phyloP scores from a whole-genome alignment of 2,329 filamentous ascomycete genomes.

The Exophiala alcalophila region DNA sequence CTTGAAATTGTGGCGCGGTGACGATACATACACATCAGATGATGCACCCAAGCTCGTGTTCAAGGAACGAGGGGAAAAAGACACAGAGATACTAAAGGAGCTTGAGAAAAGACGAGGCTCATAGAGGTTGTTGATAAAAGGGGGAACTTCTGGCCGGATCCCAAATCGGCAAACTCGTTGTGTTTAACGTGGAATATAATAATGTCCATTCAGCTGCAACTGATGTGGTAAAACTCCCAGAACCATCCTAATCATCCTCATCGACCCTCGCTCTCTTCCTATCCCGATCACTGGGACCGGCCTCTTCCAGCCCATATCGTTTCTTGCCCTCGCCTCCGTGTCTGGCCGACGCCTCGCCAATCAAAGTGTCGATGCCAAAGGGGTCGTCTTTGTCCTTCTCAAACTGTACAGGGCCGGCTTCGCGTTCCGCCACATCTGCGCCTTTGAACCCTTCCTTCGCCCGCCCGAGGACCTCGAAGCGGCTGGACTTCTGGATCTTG shows the following conservation, averaged over 20 bases:
- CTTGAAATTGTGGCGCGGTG: too few relatives aligned
- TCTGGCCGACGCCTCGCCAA: slow-evolving; percentile 62
- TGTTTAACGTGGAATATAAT: too few relatives aligned
- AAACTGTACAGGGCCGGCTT: slow-evolving; percentile 91
- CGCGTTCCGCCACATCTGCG: slow-evolving; percentile 67
- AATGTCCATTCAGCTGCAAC: too few relatives aligned
- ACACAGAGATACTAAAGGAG: too few relatives aligned
- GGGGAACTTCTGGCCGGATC: too few relatives aligned
- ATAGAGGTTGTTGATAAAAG: too few relatives aligned
- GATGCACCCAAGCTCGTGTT: too few relatives aligned
- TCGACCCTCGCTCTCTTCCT: slow-evolving; percentile 76
- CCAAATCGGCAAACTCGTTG: too few relatives aligned
- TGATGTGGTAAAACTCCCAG: too few relatives aligned
- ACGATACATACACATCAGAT: too few relatives aligned
- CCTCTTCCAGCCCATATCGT: slow-evolving; percentile 68
- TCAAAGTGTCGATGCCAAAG: slow-evolving; percentile 92
- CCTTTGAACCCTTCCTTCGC: slow-evolving; percentile 86
- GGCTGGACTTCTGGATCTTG: slow-evolving; percentile 77
- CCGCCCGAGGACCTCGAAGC: slow-evolving; percentile 85
- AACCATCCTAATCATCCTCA: slow-evolving; percentile 60
- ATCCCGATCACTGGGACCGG: slow-evolving; percentile 39
- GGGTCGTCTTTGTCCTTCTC: slow-evolving; percentile 85
- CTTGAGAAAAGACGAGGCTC: too few relatives aligned
- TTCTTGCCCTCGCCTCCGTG: slow-evolving; percentile 59
- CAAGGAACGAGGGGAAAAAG: too few relatives aligned